Evolutionary conservation across 768 basidiomycete species (phyloP), one percentile per base, ranked within the genome.

Genomic region (Rhizopogon vulgaris): DNA sequence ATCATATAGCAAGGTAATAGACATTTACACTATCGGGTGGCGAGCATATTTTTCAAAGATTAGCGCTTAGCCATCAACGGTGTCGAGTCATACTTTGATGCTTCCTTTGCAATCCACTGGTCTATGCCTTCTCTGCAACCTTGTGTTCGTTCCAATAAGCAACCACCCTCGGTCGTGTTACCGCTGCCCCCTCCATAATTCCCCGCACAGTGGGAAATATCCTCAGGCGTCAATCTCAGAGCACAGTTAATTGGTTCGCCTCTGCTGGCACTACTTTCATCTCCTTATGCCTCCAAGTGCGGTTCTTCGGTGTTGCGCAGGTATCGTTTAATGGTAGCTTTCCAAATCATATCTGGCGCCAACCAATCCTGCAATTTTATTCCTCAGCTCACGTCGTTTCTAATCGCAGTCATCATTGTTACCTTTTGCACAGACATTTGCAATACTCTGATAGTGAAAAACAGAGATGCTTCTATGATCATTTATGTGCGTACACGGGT

Each of bases 381-480:
- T 17, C 12, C 10, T 55, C 38, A 45, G 18, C 3, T 27, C 18
- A 8, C n/a, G 7, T 12, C 11, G 27, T 22, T 34, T 30, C 18
- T 24, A 14, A 30, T 15, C 28, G n/a, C 27, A 49, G 7, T 38
- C 11, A 41, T n/a, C 8, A 46, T 14, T 17, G 12, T 12, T 53
- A 62, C 58, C 60, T 48, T 43, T 45, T 49, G 18, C 8, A n/a
- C 22, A 37, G 55, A 51, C 6, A 40, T 40, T 39, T 40, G 28
- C 49, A 54, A 43, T 41, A 36, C 39, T 24, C 47, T 41, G 52
- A 25, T 49, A 48, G 22, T 63, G 49, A 54, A 62, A 58, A 52
- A 66, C 40, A 66, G 38, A 34, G 63, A 64, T 11, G 59, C 62
- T 25, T 63, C 64, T 27, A 43, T 52, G 38, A 62, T 52, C 62